These are phyloP conservation scores for Eucalyptus regnans DNA, from an alignment of 345 rosid genomes.

Conservation along the genomic window DNA sequence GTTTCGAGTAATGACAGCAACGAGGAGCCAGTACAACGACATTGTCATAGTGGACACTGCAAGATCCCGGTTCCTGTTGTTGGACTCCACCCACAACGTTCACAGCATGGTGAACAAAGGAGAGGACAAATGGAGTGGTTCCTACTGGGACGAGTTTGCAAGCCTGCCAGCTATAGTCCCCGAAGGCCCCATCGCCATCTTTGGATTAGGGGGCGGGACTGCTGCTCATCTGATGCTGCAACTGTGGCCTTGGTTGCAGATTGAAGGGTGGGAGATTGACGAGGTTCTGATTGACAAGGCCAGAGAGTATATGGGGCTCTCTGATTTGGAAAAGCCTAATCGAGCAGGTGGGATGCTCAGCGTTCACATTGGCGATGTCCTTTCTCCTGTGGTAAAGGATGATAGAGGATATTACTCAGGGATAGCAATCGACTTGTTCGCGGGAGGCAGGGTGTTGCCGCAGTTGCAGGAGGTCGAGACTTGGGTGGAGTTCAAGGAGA, in stretches of 20 bases:
- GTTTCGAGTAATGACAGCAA: slow-evolving; percentile 37
- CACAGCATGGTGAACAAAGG: slow-evolving; percentile 68
- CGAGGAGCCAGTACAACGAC: slow-evolving; percentile 55
- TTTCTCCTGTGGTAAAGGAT: slow-evolving; percentile 16
- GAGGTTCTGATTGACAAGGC: slow-evolving; percentile 40
- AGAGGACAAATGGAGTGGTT: slow-evolving; percentile 55
- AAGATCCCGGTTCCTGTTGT: slow-evolving; percentile 55
- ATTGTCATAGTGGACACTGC: slow-evolving; percentile 60
- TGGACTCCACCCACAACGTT: slow-evolving; percentile 69
- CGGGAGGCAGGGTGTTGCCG: slow-evolving; percentile 54
- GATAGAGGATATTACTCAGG: slow-evolving; percentile 39
- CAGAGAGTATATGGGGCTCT: slow-evolving; percentile 50
- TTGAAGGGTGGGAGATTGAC: slow-evolving; percentile 44
- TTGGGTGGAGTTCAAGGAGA: slow-evolving; percentile 50
- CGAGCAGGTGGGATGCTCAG: slow-evolving; percentile 41
- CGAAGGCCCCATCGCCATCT: slow-evolving; percentile 61
- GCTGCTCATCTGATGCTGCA: slow-evolving; percentile 80
- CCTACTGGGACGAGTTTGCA: slow-evolving; percentile 87
- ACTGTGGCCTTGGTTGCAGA: slow-evolving; percentile 58
- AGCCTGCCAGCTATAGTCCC: slow-evolving; percentile 68
- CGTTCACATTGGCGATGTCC: slow-evolving; percentile 53
- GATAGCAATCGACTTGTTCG: slow-evolving; percentile 64
- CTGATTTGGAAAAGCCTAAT: slow-evolving; percentile 51
- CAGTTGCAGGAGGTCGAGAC: slow-evolving; percentile 64
- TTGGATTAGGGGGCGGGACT: slow-evolving; percentile 93